Evolutionary conservation across 441 rosid species (phyloP).

Genomic region (Croton setiger): DNA sequence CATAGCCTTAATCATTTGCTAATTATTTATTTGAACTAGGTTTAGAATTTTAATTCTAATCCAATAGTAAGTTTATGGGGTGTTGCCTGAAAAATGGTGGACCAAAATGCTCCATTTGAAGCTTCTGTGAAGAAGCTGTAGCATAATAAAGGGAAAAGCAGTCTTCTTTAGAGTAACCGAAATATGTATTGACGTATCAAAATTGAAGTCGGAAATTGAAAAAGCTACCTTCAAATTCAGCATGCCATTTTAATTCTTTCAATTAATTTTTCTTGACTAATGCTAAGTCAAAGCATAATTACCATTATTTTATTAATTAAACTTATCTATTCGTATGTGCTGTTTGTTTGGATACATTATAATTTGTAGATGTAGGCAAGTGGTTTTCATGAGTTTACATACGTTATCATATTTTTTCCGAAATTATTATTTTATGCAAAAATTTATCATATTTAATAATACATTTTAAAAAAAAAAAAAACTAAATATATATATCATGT

Average conservation of each 20-base stretch:
- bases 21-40: background rate
- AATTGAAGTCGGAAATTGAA: constrained; percentile 6
- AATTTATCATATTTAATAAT: too few species aligned
- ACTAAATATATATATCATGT: too few species aligned
- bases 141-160: too few species aligned
- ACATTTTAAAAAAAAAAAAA: too few species aligned
- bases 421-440: too few species aligned
- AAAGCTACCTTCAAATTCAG: background rate
- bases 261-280: constrained; percentile 26
- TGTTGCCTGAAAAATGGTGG: background rate
- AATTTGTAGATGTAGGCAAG: too few species aligned
- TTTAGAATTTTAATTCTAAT: too few species aligned
- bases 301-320: background rate
- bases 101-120: background rate
- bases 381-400: too few species aligned
- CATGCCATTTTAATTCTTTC: background rate
- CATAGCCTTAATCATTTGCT: background rate
- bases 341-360: too few species aligned
- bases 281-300: background rate
- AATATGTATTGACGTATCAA: constrained; percentile 7
- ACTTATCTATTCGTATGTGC: too few species aligned
- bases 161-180: background rate
- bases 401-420: too few species aligned
- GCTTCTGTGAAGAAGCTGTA: background rate
- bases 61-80: background rate